Base-by-base conservation (phyloP, 331 rosid species). In the Quercus lobata region DNA sequence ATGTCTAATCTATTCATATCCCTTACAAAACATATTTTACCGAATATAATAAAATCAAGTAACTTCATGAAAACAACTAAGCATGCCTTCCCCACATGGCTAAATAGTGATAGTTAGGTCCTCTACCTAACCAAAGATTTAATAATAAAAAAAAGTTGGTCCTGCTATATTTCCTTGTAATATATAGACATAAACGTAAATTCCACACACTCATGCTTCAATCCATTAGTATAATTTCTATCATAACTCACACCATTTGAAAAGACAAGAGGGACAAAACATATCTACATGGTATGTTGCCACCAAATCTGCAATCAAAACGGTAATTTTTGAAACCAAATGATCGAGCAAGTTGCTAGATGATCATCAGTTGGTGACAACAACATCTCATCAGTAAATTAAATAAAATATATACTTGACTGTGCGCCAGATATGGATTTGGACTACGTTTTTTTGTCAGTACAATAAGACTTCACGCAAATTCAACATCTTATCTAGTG, bases 51-150 rank as follows among this genome's bases (percentile, higher is more conserved):
- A 71, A 60, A 25, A 29, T 18, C 18, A 57, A 57, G 18, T 12
- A 41, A 25, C 22, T 73, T 70, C 62, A 54, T 57, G 79, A 62
- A n/a, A n/a, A 76, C 83, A 74, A 79, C 75, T 53, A 69, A 78
- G 84, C 37, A 30, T 0, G 49, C 57, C 76, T 57, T 66, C 12
- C 25, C 46, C 80, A 82, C 75, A 84, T 69, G 83, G 2, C 60
- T 11, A 61, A 69, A 81, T 58, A 69, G 85, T 81, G 57, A 44
- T 72, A 54, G 85, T 84, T 84, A 78, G 85, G 85, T 77, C 52
- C 53, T 62, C 69, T 44, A 81, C 85, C 83, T 74, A 81, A 81
- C 85, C 61, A 78, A 74, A 44, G 55, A 27, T 15, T 49, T 14
- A 41, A 9, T 41, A 9, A 9, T 6, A 68, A 66, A 79, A 69